These are phyloP conservation scores for Bipolaris zeicola DNA, from an alignment of 2,329 filamentous ascomycete species.

Conservation along the genomic window DNA sequence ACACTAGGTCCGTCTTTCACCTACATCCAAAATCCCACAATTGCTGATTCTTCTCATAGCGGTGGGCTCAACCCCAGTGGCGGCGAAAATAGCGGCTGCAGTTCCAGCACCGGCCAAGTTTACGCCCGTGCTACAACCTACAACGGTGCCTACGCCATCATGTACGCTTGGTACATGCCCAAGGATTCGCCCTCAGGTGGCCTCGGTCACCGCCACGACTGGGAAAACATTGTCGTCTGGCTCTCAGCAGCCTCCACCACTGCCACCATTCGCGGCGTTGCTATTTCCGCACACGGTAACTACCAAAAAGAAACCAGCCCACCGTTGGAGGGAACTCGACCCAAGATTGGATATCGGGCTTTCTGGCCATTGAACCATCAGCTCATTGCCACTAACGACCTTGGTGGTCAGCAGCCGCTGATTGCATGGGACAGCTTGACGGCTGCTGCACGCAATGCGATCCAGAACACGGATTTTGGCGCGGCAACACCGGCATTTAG, in stretches of 20 bases:
- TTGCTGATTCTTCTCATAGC: slow-evolving; percentile 32
- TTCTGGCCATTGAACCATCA: slow-evolving; percentile 57
- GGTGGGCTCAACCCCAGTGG: slow-evolving; percentile 54
- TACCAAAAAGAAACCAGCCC: slow-evolving; percentile 49
- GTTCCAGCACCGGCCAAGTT: slow-evolving; percentile 56
- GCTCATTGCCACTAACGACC: slow-evolving; percentile 48
- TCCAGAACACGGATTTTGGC: slow-evolving; percentile 56
- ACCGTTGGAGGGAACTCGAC: slow-evolving; percentile 49
- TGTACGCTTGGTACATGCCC: slow-evolving; percentile 61
- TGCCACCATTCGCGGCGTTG: slow-evolving; percentile 56
- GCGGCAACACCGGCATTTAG: slow-evolving; percentile 56
- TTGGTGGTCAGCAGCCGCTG: slow-evolving; percentile 54
- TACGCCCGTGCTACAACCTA: slow-evolving; percentile 55
- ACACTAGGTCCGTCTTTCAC: slow-evolving; percentile 57
- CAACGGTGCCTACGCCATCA: slow-evolving; percentile 54
- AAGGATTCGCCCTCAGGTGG: slow-evolving; percentile 55
- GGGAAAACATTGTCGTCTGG: slow-evolving; percentile 62
- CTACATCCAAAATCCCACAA: neutral
- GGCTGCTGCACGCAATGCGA: slow-evolving; percentile 49
- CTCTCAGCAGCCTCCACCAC: slow-evolving; percentile 49
- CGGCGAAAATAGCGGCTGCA: slow-evolving; percentile 48
- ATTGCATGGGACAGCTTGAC: slow-evolving; percentile 59
- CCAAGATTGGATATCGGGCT: slow-evolving; percentile 57
- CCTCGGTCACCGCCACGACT: slow-evolving; percentile 61
- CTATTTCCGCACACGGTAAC: slow-evolving; percentile 57